These are phyloP conservation scores for Paramecium sexaurelia DNA, from an alignment of 73 alveolate genomes.

Conservation along the genomic window DNA sequence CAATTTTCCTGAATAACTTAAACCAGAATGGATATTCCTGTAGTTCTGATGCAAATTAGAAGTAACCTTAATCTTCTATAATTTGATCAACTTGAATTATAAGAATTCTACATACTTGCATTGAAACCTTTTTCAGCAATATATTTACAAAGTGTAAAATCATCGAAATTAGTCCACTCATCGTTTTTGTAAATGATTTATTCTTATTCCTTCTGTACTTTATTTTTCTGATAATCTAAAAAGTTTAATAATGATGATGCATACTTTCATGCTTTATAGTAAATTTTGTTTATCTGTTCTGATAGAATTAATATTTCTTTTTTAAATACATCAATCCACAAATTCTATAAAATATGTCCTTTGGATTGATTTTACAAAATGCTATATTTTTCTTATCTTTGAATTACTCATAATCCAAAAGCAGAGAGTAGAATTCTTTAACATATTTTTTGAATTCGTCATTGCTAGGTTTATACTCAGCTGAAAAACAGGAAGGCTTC, in stretches of 20 bases:
- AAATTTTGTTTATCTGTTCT: background rate
- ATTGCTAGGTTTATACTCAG: slow-evolving; percentile 42
- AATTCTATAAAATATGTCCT: slow-evolving; percentile 18
- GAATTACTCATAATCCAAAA: slow-evolving; percentile 51
- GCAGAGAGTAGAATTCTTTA: slow-evolving; percentile 53
- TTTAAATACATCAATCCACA: slow-evolving; percentile 14
- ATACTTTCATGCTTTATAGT: slow-evolving; percentile 26
- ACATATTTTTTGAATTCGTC: slow-evolving; percentile 60
- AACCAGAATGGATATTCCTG: slow-evolving; percentile 30
- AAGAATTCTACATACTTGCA: background rate
- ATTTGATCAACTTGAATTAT: background rate
- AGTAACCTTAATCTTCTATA: slow-evolving; percentile 15
- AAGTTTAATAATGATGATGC: background rate
- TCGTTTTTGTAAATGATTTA: background rate
- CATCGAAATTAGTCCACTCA: slow-evolving; percentile 35
- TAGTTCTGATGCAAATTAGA: slow-evolving; percentile 1
- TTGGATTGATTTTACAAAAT: slow-evolving; percentile 47
- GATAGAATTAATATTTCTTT: background rate
- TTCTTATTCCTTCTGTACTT: background rate
- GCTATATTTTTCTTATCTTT: slow-evolving; percentile 44
- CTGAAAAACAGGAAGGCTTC: slow-evolving; percentile 34
- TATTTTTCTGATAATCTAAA: background rate
- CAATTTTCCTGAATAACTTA: background rate
- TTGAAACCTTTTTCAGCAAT: slow-evolving; percentile 25
- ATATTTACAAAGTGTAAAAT: background rate